Base-by-base conservation (phyloP, 2,329 filamentous ascomycete species). In the Septoria petroselini region DNA sequence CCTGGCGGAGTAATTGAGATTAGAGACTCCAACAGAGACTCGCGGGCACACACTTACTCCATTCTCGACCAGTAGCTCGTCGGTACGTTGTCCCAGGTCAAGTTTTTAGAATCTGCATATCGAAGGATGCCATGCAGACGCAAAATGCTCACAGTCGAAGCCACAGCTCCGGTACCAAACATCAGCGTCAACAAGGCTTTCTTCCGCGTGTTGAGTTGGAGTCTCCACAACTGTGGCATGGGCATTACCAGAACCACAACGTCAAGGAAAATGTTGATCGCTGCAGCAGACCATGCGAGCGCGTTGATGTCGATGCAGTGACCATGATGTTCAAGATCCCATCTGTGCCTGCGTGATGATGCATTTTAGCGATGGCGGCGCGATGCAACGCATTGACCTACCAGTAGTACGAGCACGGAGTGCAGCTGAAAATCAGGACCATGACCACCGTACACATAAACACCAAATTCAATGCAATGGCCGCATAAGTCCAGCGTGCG, bases 91-190 rank as follows among this genome's bases (percentile, higher is more conserved):
- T 42, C 40, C 40, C 40, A 42, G 9, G 40, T 42, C 12, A 42
- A 27, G 21, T 58, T 55, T 7, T 53, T 34, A 9, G 50, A 52
- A 29, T 58, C 44, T 18, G 46, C 55, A 15, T 53, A 58, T 6
- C 42, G 48, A 23, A 58, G 47, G 5, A 58, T 47, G 4, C 51
- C 21, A 19, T 47, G 52, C 7, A 55, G 53, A 19, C 55, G 49
- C 21, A 58, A 15, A 25, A 55, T 55, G 33, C 42, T 49, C 11
- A 58, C 55, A 15, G 53, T 34, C 7, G 55, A 53, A 31, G 55
- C 55, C 30, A 58, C 55, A 38, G 45, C 53, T 9, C 55, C 55
- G 4, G 55, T 50, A 21, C 53, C 48, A 38, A 58, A 58, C 55
- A 58, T 58, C 11, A 58, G 19, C 53, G 55, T 58, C 8, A 58